Evolutionary conservation across 805 yeast genomes (phyloP).

Genomic region (Yarrowia sp.): DNA sequence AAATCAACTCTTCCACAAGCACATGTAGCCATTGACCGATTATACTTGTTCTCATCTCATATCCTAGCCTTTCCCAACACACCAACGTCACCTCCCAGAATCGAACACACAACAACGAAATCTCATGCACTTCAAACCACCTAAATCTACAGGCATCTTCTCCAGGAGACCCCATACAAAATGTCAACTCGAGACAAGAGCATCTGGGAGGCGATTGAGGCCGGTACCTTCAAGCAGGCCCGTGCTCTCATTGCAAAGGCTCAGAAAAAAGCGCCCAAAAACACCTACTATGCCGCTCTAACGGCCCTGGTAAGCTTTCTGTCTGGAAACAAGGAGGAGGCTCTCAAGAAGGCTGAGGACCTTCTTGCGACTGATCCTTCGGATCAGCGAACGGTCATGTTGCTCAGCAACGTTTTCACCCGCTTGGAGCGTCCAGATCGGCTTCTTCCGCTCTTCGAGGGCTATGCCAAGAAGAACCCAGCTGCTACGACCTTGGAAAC

Average conservation of each 20-base stretch:
- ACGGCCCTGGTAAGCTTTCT: conserved; percentile 31
- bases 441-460: conserved; percentile 11
- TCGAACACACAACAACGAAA: not conserved
- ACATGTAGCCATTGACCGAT: no score
- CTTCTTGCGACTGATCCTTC: conserved; percentile 8
- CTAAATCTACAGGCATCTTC: not conserved
- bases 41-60: no score
- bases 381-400: conserved; percentile 9
- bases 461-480: conserved; percentile 19
- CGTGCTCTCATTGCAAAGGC: conserved; percentile 47
- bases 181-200: conserved; percentile 34
- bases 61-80: no score
- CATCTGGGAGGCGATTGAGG: conserved; percentile 46
- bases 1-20: no score
- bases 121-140: not conserved
- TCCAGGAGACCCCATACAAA: not conserved
- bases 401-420: conserved; percentile 15
- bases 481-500: conserved; percentile 29
- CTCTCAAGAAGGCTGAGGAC: conserved; percentile 26
- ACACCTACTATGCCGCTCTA: conserved; percentile 51
- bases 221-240: conserved; percentile 55
- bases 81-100: not conserved
- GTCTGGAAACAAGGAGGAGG: conserved; percentile 29
- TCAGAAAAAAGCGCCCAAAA: conserved; percentile 53
- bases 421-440: not conserved